Evolutionary conservation across 1,284 basidiomycete species (phyloP), one percentile per base, ranked within the genome.

Genomic region (Hemileccinum hortonii): DNA sequence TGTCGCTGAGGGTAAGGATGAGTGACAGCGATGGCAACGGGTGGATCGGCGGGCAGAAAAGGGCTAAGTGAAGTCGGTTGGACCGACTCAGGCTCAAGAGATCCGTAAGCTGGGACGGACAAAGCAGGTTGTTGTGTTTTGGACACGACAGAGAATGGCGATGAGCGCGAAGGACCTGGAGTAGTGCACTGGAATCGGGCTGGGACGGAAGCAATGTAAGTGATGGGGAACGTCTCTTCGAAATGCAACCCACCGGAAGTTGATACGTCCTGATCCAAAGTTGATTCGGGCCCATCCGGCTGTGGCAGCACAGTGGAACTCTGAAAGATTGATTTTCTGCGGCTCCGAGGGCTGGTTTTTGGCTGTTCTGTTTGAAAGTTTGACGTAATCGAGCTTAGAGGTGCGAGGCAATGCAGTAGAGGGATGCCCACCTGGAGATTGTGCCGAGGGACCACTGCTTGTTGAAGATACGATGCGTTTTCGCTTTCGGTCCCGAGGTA

Each of bases 371-470:
- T 44, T 38, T 49, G 43, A 44, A 37, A 11, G 44, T 58, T 49
- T 15, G 44, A 53, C 18, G 24, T 49, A 37, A 30, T 47, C 38
- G 49, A 43, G 44, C 52, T 61, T 35, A 54, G 58, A 48, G 16
- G 41, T 12, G 35, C 41, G 32, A 48, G 10, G n/a, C 6, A 32
- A 50, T 36, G 33, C 33, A 49, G 19, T 0, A 49, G 45, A 61
- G 52, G 41, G 57, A 60, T 36, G 41, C 59, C 49, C 49, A 64
- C 65, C 61, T 64, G 45, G 50, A 18, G 57, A 53, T 32, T 44
- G 53, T 48, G 38, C 19, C 19, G 42, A 50, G 30, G 45, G 44
- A 35, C 29, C 39, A 15, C 26, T 22, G 7, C 6, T 53, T 19
- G 49, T 26, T 11, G 63, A 58, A 2, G 62, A 62, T 39, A 39